These are phyloP conservation scores for Mycena albidolilacea DNA, from an alignment of 768 basidiomycete genomes.

Conservation along the genomic window DNA sequence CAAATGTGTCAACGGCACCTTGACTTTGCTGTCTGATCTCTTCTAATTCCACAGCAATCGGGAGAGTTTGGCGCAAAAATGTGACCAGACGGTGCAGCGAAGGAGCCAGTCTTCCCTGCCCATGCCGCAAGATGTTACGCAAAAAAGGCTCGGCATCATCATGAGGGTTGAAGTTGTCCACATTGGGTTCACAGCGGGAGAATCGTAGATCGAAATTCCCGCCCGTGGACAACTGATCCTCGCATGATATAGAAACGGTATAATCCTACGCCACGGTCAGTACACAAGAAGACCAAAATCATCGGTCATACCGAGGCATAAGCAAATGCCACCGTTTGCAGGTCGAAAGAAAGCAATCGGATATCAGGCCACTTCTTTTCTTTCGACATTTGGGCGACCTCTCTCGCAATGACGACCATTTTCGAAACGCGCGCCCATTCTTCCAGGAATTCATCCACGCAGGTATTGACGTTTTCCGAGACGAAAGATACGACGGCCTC, in stretches of 20 bases:
- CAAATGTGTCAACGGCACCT: constrained; percentile 70
- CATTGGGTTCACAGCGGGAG: constrained; percentile 61
- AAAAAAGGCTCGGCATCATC: constrained; percentile 84
- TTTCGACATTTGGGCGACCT: constrained; percentile 90
- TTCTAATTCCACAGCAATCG: constrained; percentile 82
- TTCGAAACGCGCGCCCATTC: constrained; percentile 95
- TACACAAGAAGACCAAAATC: background rate
- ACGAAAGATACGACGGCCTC: constrained; percentile 93
- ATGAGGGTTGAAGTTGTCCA: constrained; percentile 76
- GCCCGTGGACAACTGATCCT: constrained; percentile 79
- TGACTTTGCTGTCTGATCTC: constrained; percentile 58
- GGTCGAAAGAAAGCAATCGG: constrained; percentile 88
- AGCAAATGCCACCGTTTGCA: constrained; percentile 92
- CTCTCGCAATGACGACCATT: constrained; percentile 93
- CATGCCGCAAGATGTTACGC: constrained; percentile 75
- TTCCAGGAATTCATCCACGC: constrained; percentile 91
- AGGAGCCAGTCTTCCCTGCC: constrained; percentile 74
- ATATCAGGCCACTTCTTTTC: constrained; percentile 81
- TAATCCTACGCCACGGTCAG: constrained; percentile 66
- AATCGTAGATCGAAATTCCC: constrained; percentile 84
- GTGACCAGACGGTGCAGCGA: constrained; percentile 78
- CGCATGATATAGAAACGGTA: constrained; percentile 83
- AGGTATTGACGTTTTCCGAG: constrained; percentile 88
- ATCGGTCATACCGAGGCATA: constrained; percentile 70
- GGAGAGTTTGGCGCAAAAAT: constrained; percentile 82